These are phyloP conservation scores for Botrytis tulipae DNA, from an alignment of 2,329 filamentous ascomycete species.

Conservation along the genomic window DNA sequence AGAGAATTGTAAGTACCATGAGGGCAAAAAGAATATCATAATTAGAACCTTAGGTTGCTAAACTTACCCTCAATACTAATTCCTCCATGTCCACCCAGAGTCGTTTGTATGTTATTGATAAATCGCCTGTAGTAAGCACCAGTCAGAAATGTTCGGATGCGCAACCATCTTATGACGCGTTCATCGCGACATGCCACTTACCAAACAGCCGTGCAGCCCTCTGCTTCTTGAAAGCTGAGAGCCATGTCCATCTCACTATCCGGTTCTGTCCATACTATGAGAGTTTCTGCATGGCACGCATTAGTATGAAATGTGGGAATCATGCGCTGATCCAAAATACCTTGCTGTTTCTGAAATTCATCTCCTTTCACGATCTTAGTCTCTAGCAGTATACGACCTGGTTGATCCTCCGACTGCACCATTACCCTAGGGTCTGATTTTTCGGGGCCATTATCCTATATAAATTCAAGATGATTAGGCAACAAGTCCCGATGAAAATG, in stretches of 20 bases:
- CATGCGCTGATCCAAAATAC: conserved; percentile 47
- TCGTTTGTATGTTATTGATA: conserved; percentile 77
- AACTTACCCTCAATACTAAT: conserved; percentile 34
- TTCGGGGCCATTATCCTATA: conserved; percentile 54
- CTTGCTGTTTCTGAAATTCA: conserved; percentile 97
- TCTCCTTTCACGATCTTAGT: conserved; percentile 91
- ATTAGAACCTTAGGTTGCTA: background rate
- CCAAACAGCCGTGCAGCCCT: conserved; percentile 92
- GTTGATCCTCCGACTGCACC: conserved; percentile 91
- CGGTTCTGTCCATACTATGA: conserved; percentile 96
- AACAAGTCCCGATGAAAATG: conserved; percentile 20
- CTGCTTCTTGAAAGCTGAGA: conserved; percentile 94
- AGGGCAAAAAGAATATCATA: background rate
- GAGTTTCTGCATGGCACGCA: conserved; percentile 66
- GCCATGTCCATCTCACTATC: conserved; percentile 89
- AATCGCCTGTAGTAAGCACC: conserved; percentile 67
- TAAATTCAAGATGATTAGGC: conserved; percentile 35
- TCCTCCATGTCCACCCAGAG: conserved; percentile 67
- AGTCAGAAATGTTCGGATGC: conserved; percentile 16
- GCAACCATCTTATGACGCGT: background rate
- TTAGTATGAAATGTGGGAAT: conserved; percentile 33
- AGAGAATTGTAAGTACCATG: background rate
- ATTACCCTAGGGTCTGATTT: conserved; percentile 83
- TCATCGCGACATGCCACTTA: conserved; percentile 43
- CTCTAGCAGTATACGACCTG: conserved; percentile 78